Evolutionary conservation across 257 asterid species (phyloP).

Genomic region (Ligustrum vulgare): DNA sequence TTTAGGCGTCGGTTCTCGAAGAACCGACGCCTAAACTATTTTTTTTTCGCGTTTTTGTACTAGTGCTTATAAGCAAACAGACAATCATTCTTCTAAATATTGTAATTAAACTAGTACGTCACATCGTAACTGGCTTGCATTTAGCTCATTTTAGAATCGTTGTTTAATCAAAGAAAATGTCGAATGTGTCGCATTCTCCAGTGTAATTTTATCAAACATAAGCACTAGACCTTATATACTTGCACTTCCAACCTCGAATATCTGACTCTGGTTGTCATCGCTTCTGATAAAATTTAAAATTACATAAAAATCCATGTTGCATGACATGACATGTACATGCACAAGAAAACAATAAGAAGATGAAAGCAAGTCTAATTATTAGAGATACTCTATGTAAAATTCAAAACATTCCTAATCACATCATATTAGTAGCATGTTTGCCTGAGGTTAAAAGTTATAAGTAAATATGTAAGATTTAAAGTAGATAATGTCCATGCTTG

Average conservation of each 20-base stretch:
- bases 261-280: not conserved
- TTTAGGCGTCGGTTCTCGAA: too few relatives aligned
- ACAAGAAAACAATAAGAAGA: not conserved
- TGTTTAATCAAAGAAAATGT: not conserved
- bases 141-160: not conserved
- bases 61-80: not conserved
- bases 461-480: too few relatives aligned
- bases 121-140: not conserved
- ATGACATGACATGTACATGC: not conserved
- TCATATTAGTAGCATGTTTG: too few relatives aligned
- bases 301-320: not conserved
- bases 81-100: not conserved
- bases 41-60: too few relatives aligned
- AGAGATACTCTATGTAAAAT: not conserved
- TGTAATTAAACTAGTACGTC: not conserved
- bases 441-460: too few relatives aligned
- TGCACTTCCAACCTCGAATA: not conserved
- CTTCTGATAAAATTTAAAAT: not conserved
- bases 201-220: not conserved
- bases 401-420: not conserved
- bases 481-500: too few relatives aligned
- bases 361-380: not conserved
- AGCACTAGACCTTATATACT: not conserved
- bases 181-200: not conserved
- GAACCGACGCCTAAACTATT: too few relatives aligned